A percentile compares a stretch with the other conserved stretches of the same genome.
Conservation (phyloP, 163 green algal species). For the Chlorella variabilis region DNA sequence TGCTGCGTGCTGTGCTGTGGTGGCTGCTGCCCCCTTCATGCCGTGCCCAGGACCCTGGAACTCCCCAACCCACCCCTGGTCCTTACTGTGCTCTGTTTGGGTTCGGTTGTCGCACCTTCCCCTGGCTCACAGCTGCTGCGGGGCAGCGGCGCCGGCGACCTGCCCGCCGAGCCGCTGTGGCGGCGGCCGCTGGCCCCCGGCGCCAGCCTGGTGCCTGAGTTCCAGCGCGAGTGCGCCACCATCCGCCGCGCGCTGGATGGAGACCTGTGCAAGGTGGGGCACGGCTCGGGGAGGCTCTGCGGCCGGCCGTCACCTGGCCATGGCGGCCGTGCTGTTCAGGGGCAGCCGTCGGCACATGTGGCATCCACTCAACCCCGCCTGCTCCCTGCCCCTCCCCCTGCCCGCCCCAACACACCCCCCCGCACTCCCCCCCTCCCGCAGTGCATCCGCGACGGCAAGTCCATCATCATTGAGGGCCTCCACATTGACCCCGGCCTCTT, state of each 20-base stretch:
- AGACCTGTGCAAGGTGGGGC: conserved; percentile 74
- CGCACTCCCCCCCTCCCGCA: no score
- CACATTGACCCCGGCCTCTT: conserved; percentile 81
- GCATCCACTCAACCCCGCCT: no score
- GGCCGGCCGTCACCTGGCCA: no score
- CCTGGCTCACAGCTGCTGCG: conserved; percentile 56
- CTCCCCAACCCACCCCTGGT: neutral
- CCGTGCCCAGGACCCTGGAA: no score
- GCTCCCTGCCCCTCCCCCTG: no score
- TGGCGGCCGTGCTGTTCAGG: no score
- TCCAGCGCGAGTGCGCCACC: conserved; percentile 66
- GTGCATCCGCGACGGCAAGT: conserved; percentile 84
- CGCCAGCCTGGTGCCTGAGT: conserved; percentile 49
- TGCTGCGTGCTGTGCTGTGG: no score
- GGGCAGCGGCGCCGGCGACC: conserved; percentile 3
- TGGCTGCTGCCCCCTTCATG: no score
- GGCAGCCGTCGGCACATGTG: no score
- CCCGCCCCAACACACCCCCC: no score
- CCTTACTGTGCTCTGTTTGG: no score
- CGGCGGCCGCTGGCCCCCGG: conserved; percentile 36
- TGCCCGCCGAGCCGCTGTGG: conserved; percentile 56
- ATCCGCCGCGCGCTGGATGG: conserved; percentile 76
- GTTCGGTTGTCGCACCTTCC: neutral
- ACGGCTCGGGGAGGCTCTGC: no score
- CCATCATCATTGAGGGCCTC: conserved; percentile 86